Conservation (phyloP, 139 green algal genomes). For the Eudorina sp. region DNA sequence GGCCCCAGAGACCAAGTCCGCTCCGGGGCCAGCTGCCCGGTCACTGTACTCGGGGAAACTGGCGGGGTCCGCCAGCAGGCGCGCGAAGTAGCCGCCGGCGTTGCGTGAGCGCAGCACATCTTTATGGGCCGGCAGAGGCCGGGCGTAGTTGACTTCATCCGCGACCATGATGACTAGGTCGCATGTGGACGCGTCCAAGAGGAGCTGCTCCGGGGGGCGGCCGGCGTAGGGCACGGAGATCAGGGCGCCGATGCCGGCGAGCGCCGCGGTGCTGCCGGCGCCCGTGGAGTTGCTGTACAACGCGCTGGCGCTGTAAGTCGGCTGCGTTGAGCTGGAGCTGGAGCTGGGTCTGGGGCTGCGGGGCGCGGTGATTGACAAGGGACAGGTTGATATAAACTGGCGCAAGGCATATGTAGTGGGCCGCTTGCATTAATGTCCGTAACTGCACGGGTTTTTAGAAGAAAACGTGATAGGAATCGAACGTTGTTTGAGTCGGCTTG, state of each 20-base stretch:
- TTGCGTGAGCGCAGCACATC: constrained; percentile 22
- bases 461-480: background rate
- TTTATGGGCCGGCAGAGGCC: constrained; percentile 12
- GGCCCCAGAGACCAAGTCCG: background rate
- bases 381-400: background rate
- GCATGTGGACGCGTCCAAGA: background rate
- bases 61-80: background rate
- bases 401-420: background rate
- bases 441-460: background rate
- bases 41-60: constrained; percentile 33
- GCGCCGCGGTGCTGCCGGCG: background rate
- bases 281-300: background rate
- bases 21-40: background rate
- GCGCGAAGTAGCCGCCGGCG: constrained; percentile 40
- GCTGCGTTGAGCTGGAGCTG: background rate
- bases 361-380: no score
- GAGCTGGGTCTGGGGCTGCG: no score
- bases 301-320: background rate
- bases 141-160: background rate
- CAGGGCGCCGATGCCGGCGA: background rate
- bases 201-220: constrained; percentile 19
- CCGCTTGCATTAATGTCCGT: background rate
- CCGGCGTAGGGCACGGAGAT: background rate
- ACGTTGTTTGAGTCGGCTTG: background rate
- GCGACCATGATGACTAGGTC: constrained; percentile 28